Evolutionary conservation across 768 basidiomycete genomes (phyloP).

Genomic region (Lactarius hengduanensis): DNA sequence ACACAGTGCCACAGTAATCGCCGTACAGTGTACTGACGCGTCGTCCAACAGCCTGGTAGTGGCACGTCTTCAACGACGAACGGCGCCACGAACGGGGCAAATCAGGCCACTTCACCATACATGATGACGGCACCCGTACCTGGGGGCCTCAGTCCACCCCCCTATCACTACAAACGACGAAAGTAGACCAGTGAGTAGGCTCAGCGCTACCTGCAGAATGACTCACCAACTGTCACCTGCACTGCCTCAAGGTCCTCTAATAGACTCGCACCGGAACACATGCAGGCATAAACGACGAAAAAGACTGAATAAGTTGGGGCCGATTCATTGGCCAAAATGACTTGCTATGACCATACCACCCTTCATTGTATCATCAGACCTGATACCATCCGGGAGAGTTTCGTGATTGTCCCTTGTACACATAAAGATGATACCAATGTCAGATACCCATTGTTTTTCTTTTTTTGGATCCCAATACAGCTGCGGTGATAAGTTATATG

Average conservation of each 20-base stretch:
- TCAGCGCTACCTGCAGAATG: neutral
- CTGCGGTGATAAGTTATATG: conserved; percentile 6
- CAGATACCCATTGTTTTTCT: conserved; percentile 22
- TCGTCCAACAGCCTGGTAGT: conserved; percentile 78
- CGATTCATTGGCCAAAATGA: conserved; percentile 13
- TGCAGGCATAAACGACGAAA: neutral
- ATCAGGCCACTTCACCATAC: conserved; percentile 22
- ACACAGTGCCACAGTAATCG: conserved; percentile 89
- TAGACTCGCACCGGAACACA: neutral
- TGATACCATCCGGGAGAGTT: conserved; percentile 17
- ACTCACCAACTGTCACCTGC: neutral
- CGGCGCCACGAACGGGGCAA: conserved; percentile 7
- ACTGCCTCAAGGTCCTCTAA: neutral
- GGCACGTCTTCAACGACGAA: conserved; percentile 58
- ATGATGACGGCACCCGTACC: conserved; percentile 23
- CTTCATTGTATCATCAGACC: conserved; percentile 22
- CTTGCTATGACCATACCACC: conserved; percentile 14
- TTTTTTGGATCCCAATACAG: conserved; percentile 9
- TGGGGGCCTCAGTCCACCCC: conserved; percentile 30
- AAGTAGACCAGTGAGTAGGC: conserved; percentile 17
- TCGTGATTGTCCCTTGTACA: conserved; percentile 14
- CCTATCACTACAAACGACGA: conserved; percentile 25
- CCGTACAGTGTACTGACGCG: conserved; percentile 88
- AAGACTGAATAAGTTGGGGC: neutral
- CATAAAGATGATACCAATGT: conserved; percentile 24